phyloP scores from a whole-genome alignment of 345 rosid species.

The Ceriops zippeliana region DNA sequence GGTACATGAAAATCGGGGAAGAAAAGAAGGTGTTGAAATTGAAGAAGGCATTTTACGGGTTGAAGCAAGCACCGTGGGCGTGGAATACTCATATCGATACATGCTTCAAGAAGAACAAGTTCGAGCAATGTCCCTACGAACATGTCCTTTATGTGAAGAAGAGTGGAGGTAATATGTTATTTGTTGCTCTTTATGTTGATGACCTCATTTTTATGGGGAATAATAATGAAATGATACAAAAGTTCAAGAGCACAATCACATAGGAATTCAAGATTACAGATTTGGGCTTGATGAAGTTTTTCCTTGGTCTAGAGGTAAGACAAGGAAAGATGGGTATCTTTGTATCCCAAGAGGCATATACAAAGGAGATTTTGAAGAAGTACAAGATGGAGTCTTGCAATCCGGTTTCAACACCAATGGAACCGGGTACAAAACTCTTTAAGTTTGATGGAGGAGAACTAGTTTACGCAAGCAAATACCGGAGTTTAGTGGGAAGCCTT shows the following conservation, averaged over 20 bases:
- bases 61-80: too few species aligned
- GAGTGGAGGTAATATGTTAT: not conserved
- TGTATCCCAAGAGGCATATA: not conserved
- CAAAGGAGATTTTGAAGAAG: too few species aligned
- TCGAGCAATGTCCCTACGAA: not conserved
- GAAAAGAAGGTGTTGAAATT: too few species aligned
- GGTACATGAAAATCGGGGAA: too few species aligned
- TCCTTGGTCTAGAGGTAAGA: conserved; percentile 7
- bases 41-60: too few species aligned
- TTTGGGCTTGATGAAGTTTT: conserved; percentile 3
- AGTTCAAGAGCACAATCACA: not conserved
- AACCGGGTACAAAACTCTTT: not conserved
- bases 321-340: conserved; percentile 4
- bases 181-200: conserved; percentile 7
- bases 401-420: too few species aligned
- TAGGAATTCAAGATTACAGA: not conserved
- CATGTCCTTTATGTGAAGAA: too few species aligned
- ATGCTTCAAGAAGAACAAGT: not conserved
- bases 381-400: too few species aligned
- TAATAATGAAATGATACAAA: not conserved
- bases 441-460: not conserved
- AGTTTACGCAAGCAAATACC: too few species aligned
- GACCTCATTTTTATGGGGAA: conserved; percentile 9
- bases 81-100: not conserved
- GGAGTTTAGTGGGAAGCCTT: not conserved